Percentiles rank a stretch among this genome's conserved stretches.
These are phyloP conservation scores for Pseudoperonospora humuli DNA, from an alignment of 352 stramenopile genomes.

Conservation along the genomic window DNA sequence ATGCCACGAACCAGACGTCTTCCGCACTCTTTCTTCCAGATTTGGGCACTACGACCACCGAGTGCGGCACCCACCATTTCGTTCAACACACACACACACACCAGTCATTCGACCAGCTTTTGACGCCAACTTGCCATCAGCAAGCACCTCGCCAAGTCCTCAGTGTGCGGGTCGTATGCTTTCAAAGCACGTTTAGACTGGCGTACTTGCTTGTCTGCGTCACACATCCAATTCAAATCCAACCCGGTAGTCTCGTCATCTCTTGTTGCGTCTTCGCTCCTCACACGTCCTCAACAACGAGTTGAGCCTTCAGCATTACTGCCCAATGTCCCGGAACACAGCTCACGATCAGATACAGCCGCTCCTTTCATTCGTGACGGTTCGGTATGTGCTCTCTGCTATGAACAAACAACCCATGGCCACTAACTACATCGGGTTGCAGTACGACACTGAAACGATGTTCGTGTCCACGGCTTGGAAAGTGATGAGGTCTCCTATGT, in stretches of 20 bases:
- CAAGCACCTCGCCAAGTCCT: not conserved
- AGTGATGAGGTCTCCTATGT: constrained; percentile 3
- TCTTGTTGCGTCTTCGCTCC: constrained; percentile 7
- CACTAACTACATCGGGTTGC: not conserved
- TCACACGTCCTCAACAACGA: too few species aligned
- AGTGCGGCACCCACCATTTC: too few species aligned
- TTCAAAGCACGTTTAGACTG: constrained; percentile 7
- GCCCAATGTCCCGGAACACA: constrained; percentile 6
- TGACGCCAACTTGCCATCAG: not conserved
- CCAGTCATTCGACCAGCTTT: constrained; percentile 8
- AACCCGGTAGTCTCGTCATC: constrained; percentile 19
- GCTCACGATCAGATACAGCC: constrained; percentile 7
- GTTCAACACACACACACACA: too few species aligned
- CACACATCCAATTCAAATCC: constrained; percentile 24
- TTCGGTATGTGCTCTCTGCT: constrained; percentile 12
- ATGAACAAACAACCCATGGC: not conserved
- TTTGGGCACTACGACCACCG: too few species aligned
- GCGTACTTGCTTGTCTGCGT: not conserved
- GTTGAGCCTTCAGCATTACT: constrained; percentile 29
- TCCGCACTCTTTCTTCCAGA: too few species aligned
- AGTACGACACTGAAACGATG: too few species aligned
- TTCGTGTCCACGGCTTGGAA: constrained; percentile 7
- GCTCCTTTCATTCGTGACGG: constrained; percentile 22
- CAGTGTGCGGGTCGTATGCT: too few species aligned
- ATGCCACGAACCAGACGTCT: too few species aligned